Evolutionary conservation across 192 early-diverging fungal species (phyloP).

Genomic region (Podila epicladia): DNA sequence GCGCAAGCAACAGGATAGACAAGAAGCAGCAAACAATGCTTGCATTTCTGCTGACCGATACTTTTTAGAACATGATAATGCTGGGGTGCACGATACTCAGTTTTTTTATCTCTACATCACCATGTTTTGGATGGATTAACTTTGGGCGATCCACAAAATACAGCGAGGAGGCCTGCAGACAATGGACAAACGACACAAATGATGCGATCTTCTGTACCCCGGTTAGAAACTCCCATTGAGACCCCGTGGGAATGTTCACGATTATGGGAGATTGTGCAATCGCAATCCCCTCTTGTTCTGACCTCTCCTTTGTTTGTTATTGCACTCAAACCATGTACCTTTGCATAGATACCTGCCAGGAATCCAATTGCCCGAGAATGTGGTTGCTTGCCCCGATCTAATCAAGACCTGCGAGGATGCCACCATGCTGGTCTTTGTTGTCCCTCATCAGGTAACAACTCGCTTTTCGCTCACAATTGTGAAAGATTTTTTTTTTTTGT

Average conservation of each 20-base stretch:
- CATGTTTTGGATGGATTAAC: background rate
- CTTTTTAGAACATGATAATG: background rate
- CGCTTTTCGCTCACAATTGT: background rate
- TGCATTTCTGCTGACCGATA: too few species aligned
- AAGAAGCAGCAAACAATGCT: too few species aligned
- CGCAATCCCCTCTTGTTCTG: background rate
- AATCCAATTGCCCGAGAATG: conserved; percentile 83
- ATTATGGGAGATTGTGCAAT: background rate
- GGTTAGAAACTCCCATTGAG: background rate
- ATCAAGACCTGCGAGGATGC: conserved; percentile 81
- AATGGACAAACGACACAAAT: too few species aligned
- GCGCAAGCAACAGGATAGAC: too few species aligned
- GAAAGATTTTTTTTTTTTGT: conserved; percentile 4
- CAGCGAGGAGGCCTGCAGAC: too few species aligned
- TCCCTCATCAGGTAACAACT: conserved; percentile 83
- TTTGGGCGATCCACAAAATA: too few species aligned
- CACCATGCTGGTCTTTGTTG: conserved; percentile 92
- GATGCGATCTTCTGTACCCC: too few species aligned
- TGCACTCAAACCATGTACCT: too few species aligned
- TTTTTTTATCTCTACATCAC: background rate
- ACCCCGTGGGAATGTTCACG: background rate
- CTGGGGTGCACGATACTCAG: background rate
- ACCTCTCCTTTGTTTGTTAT: too few species aligned
- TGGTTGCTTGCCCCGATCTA: conserved; percentile 88
- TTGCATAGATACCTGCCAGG: conserved; percentile 78